These are phyloP conservation scores for Wickerhamomyces hampshirensis DNA, from an alignment of 805 yeast species.

Conservation along the genomic window DNA sequence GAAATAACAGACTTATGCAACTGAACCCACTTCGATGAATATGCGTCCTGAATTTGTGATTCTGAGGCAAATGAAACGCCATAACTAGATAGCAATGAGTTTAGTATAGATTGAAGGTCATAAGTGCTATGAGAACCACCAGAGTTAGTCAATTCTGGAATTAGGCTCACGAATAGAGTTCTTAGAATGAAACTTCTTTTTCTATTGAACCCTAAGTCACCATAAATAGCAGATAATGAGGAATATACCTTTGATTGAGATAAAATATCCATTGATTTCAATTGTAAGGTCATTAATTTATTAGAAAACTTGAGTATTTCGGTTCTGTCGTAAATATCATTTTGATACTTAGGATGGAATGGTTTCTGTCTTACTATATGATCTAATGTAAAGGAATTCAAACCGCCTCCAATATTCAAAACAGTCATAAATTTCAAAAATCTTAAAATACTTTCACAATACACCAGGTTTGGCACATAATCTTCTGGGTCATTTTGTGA, in stretches of 20 bases:
- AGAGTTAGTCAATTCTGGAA: constrained; percentile 31
- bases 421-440: constrained; percentile 55
- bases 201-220: constrained; percentile 54
- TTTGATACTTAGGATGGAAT: constrained; percentile 7
- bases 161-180: constrained; percentile 50
- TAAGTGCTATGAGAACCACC: constrained; percentile 10
- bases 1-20: constrained; percentile 53
- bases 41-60: constrained; percentile 19
- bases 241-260: constrained; percentile 62
- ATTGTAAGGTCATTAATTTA: constrained; percentile 39
- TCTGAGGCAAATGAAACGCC: constrained; percentile 43
- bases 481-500: constrained; percentile 63
- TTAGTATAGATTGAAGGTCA: constrained; percentile 40
- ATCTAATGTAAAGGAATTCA: constrained; percentile 37
- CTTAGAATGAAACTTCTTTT: constrained; percentile 69
- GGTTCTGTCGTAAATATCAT: constrained; percentile 24
- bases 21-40: constrained; percentile 45
- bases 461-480: constrained; percentile 76
- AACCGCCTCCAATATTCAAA: constrained; percentile 44
- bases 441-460: constrained; percentile 66
- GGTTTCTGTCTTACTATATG: constrained; percentile 39
- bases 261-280: constrained; percentile 39
- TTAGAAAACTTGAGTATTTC: constrained; percentile 49
- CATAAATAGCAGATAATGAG: constrained; percentile 60
- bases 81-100: constrained; percentile 46